phyloP scores from a whole-genome alignment of 768 basidiomycete genomes.

The Boletus tylopilopsis region DNA sequence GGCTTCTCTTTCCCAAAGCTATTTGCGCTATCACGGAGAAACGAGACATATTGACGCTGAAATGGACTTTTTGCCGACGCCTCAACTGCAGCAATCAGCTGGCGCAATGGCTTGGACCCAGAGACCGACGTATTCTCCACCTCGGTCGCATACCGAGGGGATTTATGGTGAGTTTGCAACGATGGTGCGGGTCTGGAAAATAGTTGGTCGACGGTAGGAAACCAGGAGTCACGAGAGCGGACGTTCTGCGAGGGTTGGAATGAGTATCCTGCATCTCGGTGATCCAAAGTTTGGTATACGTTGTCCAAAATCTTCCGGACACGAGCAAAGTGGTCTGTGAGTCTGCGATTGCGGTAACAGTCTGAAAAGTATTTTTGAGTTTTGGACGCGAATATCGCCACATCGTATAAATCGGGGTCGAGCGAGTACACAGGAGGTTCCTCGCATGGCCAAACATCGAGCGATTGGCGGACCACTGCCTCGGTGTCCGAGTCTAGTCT shows the following conservation, averaged over 20 bases:
- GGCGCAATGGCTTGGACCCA: not conserved
- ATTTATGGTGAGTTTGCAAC: not conserved
- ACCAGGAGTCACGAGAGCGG: not conserved
- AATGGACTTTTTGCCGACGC: conserved; percentile 8
- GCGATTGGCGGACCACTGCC: not conserved
- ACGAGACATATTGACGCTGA: conserved; percentile 7
- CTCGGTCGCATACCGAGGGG: not conserved
- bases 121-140: not conserved
- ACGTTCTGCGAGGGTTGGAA: not conserved
- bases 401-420: conserved; percentile 1
- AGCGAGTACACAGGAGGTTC: conserved; percentile 7
- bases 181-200: conserved; percentile 3
- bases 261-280: conserved; percentile 2
- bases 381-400: not conserved
- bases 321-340: conserved; percentile 12
- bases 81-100: conserved; percentile 3
- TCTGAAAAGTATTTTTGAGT: conserved; percentile 3
- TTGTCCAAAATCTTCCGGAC: conserved; percentile 10
- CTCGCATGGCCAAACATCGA: conserved; percentile 18
- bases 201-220: not conserved
- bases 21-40: conserved; percentile 5
- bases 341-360: conserved; percentile 14
- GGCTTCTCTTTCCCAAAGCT: conserved; percentile 4
- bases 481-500: conserved; percentile 8
- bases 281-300: too few species aligned